Base-by-base conservation (phyloP, 768 basidiomycete species). In the Russula sp. region DNA sequence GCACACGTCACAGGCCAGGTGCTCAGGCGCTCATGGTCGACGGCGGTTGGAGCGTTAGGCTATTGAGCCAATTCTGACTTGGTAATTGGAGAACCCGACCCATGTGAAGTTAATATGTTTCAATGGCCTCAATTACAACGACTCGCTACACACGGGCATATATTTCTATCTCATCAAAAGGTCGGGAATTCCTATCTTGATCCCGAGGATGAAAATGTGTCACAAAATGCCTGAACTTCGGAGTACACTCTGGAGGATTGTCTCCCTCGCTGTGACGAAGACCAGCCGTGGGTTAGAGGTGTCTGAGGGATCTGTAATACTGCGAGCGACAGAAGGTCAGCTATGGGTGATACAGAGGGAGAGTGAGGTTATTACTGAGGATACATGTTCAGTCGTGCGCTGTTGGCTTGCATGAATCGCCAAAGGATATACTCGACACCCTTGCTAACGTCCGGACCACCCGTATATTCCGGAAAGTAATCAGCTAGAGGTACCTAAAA, bases 401-500 rank as follows among this genome's bases (percentile, higher is more conserved):
- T 64, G 54, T 78, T 79, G 38, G 74, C 74, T 65, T 79, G 77
- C 32, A 77, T 76, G 64, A 79, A 81, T 63, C 76, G 64, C 78
- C 78, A 79, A 20, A 80, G 70, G 56, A 81, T 81, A 62, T 75
- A 79, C 59, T 77, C 76, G 9, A 74, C 75, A 13, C 77, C 78
- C 62, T 78, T 76, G 67, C 75, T 75, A 65, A 77, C 75, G 67
- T 78, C 76, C 5, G 75, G 59, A 6, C 77, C 77, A 39, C 76
- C 75, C 59, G 73, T 74, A 65, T 78, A 79, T 62, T 78, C 77
- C 2, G 77, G 76, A 68, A 77, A 79, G 61, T 75, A 70, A 55
- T 52, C 47, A 50, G 69, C 70, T 53, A 75, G 60, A 9, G 72
- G 68, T 11, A 67, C 58, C 68, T 69, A 22, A 61, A 36, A n/a